A percentile compares a stretch with the other conserved stretches of the same genome.
Conservation (phyloP, 73 alveolate species). For the Durusdinium trenchii region DNA sequence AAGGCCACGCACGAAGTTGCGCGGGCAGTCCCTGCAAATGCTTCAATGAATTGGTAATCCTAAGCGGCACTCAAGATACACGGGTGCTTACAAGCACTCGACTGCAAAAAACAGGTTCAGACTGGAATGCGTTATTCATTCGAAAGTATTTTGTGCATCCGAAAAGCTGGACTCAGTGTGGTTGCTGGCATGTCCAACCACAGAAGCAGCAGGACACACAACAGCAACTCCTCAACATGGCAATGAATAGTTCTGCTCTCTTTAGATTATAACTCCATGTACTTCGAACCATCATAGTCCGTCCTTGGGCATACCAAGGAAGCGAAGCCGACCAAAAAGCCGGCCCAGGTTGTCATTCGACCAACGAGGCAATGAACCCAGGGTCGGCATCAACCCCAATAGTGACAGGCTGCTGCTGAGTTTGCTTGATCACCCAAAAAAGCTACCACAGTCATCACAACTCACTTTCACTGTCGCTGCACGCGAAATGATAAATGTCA, state of each 20-base stretch:
- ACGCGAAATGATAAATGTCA: too few relatives aligned
- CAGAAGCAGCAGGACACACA: neutral
- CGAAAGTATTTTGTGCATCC: neutral
- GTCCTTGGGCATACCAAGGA: neutral
- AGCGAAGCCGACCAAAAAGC: neutral
- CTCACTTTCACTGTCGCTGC: too few relatives aligned
- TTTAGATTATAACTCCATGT: too few relatives aligned
- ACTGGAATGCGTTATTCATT: neutral
- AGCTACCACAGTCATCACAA: too few relatives aligned
- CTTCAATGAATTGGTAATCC: slow-evolving; percentile 9
- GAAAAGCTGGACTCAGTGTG: neutral
- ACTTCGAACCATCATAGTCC: neutral
- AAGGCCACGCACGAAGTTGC: neutral
- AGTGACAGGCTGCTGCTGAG: neutral
- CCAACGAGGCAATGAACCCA: neutral
- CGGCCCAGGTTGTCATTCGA: neutral
- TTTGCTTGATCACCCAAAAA: too few relatives aligned
- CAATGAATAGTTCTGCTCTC: neutral
- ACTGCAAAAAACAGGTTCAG: neutral
- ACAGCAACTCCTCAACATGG: neutral
- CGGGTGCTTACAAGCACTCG: neutral
- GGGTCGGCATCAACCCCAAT: neutral
- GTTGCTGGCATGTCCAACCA: neutral
- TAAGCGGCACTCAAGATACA: neutral
- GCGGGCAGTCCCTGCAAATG: neutral